Evolutionary conservation across 2,329 filamentous ascomycete genomes (phyloP), one percentile per base, ranked within the genome.

Genomic region (Colletotrichum lini): DNA sequence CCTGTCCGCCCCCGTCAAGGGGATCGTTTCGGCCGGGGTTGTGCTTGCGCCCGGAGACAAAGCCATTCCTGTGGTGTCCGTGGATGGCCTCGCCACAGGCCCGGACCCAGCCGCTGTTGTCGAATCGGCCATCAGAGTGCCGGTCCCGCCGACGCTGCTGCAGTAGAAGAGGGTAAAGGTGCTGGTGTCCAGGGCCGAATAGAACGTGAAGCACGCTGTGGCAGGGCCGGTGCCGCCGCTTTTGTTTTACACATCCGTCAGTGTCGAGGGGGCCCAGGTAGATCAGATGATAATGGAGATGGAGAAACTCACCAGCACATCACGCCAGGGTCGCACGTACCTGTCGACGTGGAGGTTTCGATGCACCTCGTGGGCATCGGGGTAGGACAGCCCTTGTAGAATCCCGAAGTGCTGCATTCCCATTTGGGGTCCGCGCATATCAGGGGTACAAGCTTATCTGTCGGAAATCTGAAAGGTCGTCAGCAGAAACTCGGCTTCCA

Each of bases 351-450:
- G 9, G 64, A 50, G 8, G 50, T 62, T 4, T 59, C 35, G 13
- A 30, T 21, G 38, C 68, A 70, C 21, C 53, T 57, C 1, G 68
- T 70, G 3, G 68, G 68, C 4, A 70, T 44, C 9, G 52, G 65
- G 0, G 35, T 26, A 18, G 21, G 21, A 4, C 69, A 72, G 26
- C 69, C 69, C 18, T 63, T 23, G 9, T 63, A 64, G 8, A 65
- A 54, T 15, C 59, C 47, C 6, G 69, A 72, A 2, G 69, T 47
- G 23, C 42, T 47, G 53, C 69, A 69, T 18, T 23, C 16, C 7
- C 12, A 35, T 3, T 8, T 26, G 26, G 45, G 16, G 18, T 23
- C 40, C 12, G 18, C 8, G 26, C 69, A 72, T 2, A 38, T 53
- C 40, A 54, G 61, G 0, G 69, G 58, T 3, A 50, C 16, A 16